Evolutionary conservation across 2,329 filamentous ascomycete species (phyloP), one percentile per base, ranked within the genome.

Genomic region (Coniochaeta sp.): DNA sequence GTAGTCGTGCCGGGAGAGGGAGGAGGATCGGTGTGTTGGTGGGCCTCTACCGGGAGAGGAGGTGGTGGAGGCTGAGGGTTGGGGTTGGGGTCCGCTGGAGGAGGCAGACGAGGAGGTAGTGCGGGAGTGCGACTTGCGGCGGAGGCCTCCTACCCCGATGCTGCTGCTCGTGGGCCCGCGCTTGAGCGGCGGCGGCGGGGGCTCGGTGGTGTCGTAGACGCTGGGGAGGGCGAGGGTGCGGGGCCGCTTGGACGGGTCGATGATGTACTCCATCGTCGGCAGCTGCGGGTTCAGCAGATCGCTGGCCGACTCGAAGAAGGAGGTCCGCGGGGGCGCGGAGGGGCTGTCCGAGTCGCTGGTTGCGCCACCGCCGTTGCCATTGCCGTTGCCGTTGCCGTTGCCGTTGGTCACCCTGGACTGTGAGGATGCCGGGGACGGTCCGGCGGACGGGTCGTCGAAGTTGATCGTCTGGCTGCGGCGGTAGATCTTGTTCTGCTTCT

Each of bases 191-290:
- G 92, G 90, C 0, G 89, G 86, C 0, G 95, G 95, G 38, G 99
- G 97, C 69, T 99, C 95, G 50, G 89, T 84, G 0, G 95, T 93
- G 68, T 96, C 91, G 70, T 99, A 99, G 17, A 99, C 85, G 12
- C 95, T 88, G 72, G 99, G 95, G 72, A 99, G 95, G 74, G 98
- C 98, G 62, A 99, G 99, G 1, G 93, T 93, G 55, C 91, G 85
- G 0, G 91, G 87, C 17, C 95, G 88, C 57, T 85, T 88, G 1
- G 87, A 81, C 8, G 95, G 93, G 66, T 98, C 89, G 58, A 93
- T 83, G 40, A 99, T 79, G 73, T 91, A 99, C 52, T 92, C 88
- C 3, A 85, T 79, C 0, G 89, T 83, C 17, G 95, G 93, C 36
- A 98, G 76, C 55, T 92, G 93, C 5, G 95, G 95, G 71, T 93